phyloP scores from a whole-genome alignment of 306 rosid genomes.

The Quillaja saponaria region DNA sequence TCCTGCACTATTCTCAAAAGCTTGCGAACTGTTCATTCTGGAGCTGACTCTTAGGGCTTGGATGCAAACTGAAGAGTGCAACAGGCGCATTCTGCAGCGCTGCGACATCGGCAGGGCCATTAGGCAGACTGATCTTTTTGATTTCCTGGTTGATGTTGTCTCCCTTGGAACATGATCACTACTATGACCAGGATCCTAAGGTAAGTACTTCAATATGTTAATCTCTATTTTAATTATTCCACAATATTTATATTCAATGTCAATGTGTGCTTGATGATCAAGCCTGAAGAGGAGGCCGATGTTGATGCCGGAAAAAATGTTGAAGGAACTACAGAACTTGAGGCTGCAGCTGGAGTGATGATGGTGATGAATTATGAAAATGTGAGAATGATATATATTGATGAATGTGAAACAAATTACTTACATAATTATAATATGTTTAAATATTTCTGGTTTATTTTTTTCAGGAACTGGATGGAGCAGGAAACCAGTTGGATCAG shows the following conservation, averaged over 20 bases:
- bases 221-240: too few species aligned
- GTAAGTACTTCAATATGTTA: neutral
- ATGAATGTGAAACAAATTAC: too few species aligned
- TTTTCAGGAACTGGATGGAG: neutral
- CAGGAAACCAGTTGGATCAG: too few species aligned
- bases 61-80: constrained; percentile 33
- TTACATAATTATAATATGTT: neutral
- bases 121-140: neutral
- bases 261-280: too few species aligned
- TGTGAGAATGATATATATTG: constrained; percentile 7
- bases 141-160: constrained; percentile 30
- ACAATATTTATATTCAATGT: too few species aligned
- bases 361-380: neutral
- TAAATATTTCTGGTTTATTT: neutral
- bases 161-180: neutral
- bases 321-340: neutral
- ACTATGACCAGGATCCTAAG: neutral
- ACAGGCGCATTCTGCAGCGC: constrained; percentile 20
- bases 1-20: constrained; percentile 39
- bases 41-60: constrained; percentile 45
- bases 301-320: neutral
- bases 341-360: neutral
- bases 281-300: too few species aligned
- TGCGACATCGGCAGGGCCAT: constrained; percentile 37
- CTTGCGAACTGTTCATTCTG: constrained; percentile 48